These are phyloP conservation scores for Fusarium tanahbumbuense DNA, from an alignment of 2,329 filamentous ascomycete genomes.

Conservation along the genomic window DNA sequence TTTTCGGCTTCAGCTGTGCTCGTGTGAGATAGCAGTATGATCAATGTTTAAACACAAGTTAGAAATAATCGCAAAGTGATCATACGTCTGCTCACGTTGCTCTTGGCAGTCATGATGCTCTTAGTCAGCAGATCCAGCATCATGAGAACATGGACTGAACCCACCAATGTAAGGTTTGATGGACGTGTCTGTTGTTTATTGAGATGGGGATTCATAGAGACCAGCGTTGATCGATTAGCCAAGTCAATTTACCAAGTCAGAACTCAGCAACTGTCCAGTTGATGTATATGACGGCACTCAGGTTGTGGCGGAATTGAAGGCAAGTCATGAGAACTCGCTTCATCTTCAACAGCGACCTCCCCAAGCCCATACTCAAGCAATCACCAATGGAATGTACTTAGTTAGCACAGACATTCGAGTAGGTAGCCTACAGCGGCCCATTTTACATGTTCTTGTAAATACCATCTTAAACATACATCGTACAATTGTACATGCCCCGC, in stretches of 20 bases:
- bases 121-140: conserved; percentile 36
- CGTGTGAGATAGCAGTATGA: neutral
- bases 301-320: neutral
- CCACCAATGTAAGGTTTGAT: neutral
- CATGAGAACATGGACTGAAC: conserved; percentile 8
- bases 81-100: conserved; percentile 16
- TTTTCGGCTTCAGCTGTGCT: neutral
- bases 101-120: conserved; percentile 31
- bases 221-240: neutral
- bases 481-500: conserved; percentile 44
- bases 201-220: neutral
- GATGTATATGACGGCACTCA: neutral
- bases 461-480: conserved; percentile 42
- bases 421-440: conserved; percentile 18
- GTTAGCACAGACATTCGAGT: neutral
- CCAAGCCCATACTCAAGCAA: neutral
- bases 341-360: neutral
- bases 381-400: neutral
- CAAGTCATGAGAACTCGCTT: neutral
- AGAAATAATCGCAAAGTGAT: conserved; percentile 1
- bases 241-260: neutral
- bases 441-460: conserved; percentile 41
- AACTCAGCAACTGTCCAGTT: neutral
- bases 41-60: neutral
- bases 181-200: neutral